These are phyloP conservation scores for Oryza glumipatula DNA, from an alignment of 176 grass and related monocot genomes.

Conservation along the genomic window DNA sequence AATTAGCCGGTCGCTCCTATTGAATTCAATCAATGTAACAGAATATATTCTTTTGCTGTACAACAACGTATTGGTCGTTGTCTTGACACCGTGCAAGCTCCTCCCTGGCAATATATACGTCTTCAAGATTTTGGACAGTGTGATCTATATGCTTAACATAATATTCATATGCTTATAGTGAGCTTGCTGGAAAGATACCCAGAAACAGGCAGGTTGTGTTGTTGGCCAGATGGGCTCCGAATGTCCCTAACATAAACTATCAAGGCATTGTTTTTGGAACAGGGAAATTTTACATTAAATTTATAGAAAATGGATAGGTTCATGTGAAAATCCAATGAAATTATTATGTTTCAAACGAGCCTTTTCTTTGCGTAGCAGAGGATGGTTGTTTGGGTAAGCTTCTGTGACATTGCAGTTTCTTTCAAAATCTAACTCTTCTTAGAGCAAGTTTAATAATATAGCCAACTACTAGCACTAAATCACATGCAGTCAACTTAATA, in stretches of 20 bases:
- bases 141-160: background rate
- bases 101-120: background rate
- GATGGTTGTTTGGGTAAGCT: no score
- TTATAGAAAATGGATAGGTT: background rate
- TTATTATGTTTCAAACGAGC: background rate
- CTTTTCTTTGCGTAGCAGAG: background rate
- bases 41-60: slow-evolving; percentile 50
- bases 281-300: background rate
- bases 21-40: slow-evolving; percentile 15
- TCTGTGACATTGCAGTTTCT: no score
- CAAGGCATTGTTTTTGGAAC: background rate
- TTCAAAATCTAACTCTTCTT: no score
- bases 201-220: background rate
- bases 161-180: background rate
- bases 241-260: background rate
- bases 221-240: background rate
- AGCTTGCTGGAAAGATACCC: background rate
- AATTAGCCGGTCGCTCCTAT: slow-evolving; percentile 26
- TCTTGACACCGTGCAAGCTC: background rate
- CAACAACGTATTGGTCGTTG: slow-evolving; percentile 24
- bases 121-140: background rate
- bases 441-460: no score
- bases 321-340: background rate
- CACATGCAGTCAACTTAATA: no score
- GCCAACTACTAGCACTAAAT: no score